Base-by-base conservation (phyloP, 768 basidiomycete genomes). In the Lanmaoa pseudosensibilis region DNA sequence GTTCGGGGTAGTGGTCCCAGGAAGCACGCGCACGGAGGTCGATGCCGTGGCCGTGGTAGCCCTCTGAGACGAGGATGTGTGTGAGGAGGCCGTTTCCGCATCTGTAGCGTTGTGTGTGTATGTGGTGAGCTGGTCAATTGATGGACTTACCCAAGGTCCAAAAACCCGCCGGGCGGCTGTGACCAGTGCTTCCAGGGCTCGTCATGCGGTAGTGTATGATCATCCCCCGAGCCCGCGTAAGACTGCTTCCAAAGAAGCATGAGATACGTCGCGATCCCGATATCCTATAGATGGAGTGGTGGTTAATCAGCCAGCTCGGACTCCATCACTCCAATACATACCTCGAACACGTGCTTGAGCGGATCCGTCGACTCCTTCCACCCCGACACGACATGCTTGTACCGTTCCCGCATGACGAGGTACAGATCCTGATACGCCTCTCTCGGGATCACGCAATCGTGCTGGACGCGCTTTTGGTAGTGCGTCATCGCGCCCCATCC, bases 71-170 rank as follows among this genome's bases (percentile, higher is more conserved):
- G 2, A 97, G 82, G 43, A 97, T 94, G 64, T 97, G 94, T 0
- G 91, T 92, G 32, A 98, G 79, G 4, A 98, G 80, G 2, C 93
- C 96, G 61, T 98, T 98, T 0, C 96, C 96, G 65, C 94, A 93
- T 21, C 92, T 94, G 59, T n/a, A n/a, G n/a, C n/a, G n/a, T n/a
- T n/a, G n/a, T n/a, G n/a, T n/a, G n/a, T n/a, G n/a, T n/a, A n/a
- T n/a, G n/a, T n/a, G n/a, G n/a, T n/a, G n/a, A n/a, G n/a, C n/a
- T n/a, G n/a, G n/a, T n/a, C n/a, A n/a, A n/a, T n/a, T n/a, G n/a
- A n/a, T n/a, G n/a, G 25, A 70, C 80, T 51, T 65, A 94, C 80
- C 96, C 96, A 10, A 97, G 78, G 69, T 98, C 96, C 39, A 95
- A 68, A 63, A 97, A 98, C 7, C 94, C 95, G 0, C 84, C 85